Evolutionary conservation across 2,329 filamentous ascomycete species (phyloP).

Genomic region (Purpureocillium lavendulum): DNA sequence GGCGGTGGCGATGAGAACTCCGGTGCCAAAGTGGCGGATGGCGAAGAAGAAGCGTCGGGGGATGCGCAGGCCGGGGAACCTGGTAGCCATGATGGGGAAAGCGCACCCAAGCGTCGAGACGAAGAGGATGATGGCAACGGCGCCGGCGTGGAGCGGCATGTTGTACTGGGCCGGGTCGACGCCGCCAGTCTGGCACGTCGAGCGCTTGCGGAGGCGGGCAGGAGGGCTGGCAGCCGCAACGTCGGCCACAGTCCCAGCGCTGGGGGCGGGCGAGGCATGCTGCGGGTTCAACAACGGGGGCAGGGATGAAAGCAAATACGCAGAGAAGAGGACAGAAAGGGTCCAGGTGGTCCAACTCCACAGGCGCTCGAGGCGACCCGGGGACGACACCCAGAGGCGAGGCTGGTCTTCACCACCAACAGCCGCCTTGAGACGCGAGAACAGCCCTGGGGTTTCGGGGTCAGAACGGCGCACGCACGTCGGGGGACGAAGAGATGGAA

Average conservation of each 20-base stretch:
- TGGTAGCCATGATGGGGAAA: slow-evolving; percentile 46
- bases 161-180: slow-evolving; percentile 37
- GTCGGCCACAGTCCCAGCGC: slow-evolving; percentile 2
- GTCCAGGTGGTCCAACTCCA: slow-evolving; percentile 34
- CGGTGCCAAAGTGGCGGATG: slow-evolving; percentile 66
- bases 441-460: slow-evolving; percentile 11
- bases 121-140: slow-evolving; percentile 40
- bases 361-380: slow-evolving; percentile 20
- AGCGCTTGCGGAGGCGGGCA: slow-evolving; percentile 15
- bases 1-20: slow-evolving; percentile 66
- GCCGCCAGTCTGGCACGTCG: slow-evolving; percentile 19
- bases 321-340: slow-evolving; percentile 30
- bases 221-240: slow-evolving; percentile 4
- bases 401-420: slow-evolving; percentile 32
- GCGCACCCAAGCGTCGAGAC: slow-evolving; percentile 39
- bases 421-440: slow-evolving; percentile 21
- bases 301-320: slow-evolving; percentile 19
- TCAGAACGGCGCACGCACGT: slow-evolving; percentile 1
- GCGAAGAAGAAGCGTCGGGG: slow-evolving; percentile 47
- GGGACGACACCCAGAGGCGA: slow-evolving; percentile 21
- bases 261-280: not conserved
- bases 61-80: slow-evolving; percentile 44
- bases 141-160: slow-evolving; percentile 47
- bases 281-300: slow-evolving; percentile 1
- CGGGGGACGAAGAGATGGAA: slow-evolving; percentile 1